Evolutionary conservation across 2,329 filamentous ascomycete species (phyloP), one percentile per base, ranked within the genome.

Genomic region (Hymenoscyphus repandus): DNA sequence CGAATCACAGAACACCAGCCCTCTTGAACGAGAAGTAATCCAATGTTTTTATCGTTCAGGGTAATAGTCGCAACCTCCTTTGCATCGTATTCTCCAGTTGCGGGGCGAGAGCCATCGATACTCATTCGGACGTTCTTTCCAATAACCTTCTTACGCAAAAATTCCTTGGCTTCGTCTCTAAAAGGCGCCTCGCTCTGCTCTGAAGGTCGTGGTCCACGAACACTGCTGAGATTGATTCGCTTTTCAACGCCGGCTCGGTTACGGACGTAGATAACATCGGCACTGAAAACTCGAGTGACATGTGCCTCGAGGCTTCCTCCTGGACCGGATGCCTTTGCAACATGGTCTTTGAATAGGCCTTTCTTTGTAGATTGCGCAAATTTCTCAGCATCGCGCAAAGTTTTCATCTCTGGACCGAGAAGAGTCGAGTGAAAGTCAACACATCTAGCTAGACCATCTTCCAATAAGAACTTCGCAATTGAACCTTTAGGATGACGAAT

Each of bases 401-500:
- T 69, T 38, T 86, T 84, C 93, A 99, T 99, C 62, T 92, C 88
- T 45, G 82, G 74, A 40, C 93, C 93, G 10, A 99, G 80, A 72
- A 96, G 77, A 36, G 90, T 95, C 1, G 92, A 95, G 73, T 99
- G 93, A 71, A 93, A 91, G 70, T 99, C 93, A 58, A 91, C 90
- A 74, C 92, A 97, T 64, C 90, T 82, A 37, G 92, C 93, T 50
- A 97, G 77, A 62, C 93, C 93, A 47, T 90, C 88, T 62, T 92
- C 83, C 40, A 99, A 82, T 39, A 99, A 71, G 69, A 95, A 95
- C 58, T 88, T 89, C 56, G 91, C 90, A 68, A 99, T 95, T 70
- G 90, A 96, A 56, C 93, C 93, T 54, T 85, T 82, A 27, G 91
- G 91, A 72, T 99, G 93, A 58, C 91, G 78, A 39, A 99, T 78